These are phyloP conservation scores for Nitzschia inconspicua DNA, from an alignment of 108 stramenopile species.

Conservation along the genomic window DNA sequence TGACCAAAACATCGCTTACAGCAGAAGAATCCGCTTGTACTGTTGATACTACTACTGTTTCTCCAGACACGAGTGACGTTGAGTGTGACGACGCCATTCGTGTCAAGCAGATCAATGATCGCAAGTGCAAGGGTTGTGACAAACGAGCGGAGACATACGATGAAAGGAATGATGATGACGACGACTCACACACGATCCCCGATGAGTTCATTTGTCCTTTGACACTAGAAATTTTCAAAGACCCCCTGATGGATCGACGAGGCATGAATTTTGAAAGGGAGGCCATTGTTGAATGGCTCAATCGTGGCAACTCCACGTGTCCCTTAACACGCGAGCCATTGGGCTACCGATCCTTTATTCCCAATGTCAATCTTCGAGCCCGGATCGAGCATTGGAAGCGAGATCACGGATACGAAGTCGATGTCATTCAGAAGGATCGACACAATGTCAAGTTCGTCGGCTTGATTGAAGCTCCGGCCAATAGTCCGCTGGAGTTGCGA, in stretches of 20 bases:
- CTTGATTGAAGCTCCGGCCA: too few relatives aligned
- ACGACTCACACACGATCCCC: conserved; percentile 8
- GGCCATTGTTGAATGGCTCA: conserved; percentile 38
- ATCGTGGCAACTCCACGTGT: conserved; percentile 20
- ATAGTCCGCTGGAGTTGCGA: too few relatives aligned
- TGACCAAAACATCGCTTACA: too few relatives aligned
- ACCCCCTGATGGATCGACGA: conserved; percentile 28
- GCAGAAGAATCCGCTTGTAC: too few relatives aligned
- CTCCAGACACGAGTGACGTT: too few relatives aligned
- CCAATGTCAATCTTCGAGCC: not conserved
- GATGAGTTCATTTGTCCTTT: conserved; percentile 37
- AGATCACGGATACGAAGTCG: not conserved
- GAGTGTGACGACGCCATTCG: too few relatives aligned
- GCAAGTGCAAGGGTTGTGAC: too few relatives aligned
- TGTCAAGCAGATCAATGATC: too few relatives aligned
- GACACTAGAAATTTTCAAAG: conserved; percentile 34
- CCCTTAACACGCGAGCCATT: conserved; percentile 33
- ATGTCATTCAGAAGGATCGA: too few relatives aligned
- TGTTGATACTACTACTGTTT: too few relatives aligned
- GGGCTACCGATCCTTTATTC: not conserved
- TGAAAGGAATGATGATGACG: not conserved
- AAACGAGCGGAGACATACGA: too few relatives aligned
- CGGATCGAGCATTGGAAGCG: conserved; percentile 1
- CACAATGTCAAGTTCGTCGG: too few relatives aligned
- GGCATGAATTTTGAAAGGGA: conserved; percentile 38